Evolutionary conservation across 352 stramenopile species (phyloP), one percentile per base, ranked within the genome.

Genomic region (Globisporangium spiculum): DNA sequence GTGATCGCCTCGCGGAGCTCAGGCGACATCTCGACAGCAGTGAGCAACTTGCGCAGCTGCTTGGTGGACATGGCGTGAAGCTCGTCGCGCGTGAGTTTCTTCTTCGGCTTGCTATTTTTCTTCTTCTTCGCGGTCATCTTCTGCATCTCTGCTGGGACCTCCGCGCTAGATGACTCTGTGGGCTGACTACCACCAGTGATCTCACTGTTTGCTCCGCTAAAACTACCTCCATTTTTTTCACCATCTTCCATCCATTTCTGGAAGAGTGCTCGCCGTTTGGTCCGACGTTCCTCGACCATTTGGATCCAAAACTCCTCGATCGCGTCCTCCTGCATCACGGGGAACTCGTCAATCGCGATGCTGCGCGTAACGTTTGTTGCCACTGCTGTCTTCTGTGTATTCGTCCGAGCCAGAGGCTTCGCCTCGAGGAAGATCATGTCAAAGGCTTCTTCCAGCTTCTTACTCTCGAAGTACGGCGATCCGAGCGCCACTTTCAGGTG

Each of bases 321-420:
- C 30, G 85, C 86, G 50, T 84, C 73, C 10, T 91, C 82, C 54
- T 90, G 78, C 89, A 97, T 96, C n/a, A 87, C 80, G 0, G 89
- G 88, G 65, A 97, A 96, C 60, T 86, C 77, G 54, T 94, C 83
- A 58, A 97, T 94, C 22, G 88, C 87, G 67, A 97, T 89, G 60
- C 77, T 93, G 9, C 75, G 74, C 7, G 72, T 70, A 22, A 63
- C 63, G 60, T 89, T 85, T 8, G 69, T 67, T 22, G 67, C 52
- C 22, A 20, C 4, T 6, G 30, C 26, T 3, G 27, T 6, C 59
- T 64, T 72, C 38, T 46, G 12, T 20, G 12, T 66, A 58, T 7
- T 14, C 3, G 46, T 18, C 14, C 55, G 54, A 14, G 72, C 55
- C 2, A 24, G 56, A 2, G 75, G 70, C 38, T 91, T 89, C 22